Base-by-base conservation (phyloP, 148 eudicot species). In the Rhododendron williamsianum region DNA sequence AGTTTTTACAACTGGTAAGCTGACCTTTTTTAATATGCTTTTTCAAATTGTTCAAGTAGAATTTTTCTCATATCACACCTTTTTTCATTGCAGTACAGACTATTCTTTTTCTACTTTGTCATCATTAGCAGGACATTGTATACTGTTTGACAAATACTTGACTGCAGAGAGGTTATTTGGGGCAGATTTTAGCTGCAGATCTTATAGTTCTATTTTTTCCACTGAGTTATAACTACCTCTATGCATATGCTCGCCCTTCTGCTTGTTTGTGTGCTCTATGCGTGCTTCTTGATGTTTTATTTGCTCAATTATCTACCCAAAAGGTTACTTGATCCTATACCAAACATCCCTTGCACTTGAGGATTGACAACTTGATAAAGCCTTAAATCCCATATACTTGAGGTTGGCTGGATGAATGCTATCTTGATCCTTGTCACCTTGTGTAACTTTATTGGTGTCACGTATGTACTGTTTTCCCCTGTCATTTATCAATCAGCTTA, bases 1-100 rank as follows among this genome's bases (percentile, higher is more conserved):
- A 91, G 13, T 93, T 93, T 86, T 83, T 92, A 86, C 88, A 82
- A 78, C 85, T 92, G 90, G 94, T 93, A 86, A 23, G 92, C 46
- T 85, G 71, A 23, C 76, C 38, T 54, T 51, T 2, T 51, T 6
- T 10, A 49, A n/a, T 67, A 49, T 21, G 0, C 41, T 49, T 46
- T 33, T 85, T 77, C 12, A 56, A 36, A 25, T 27, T 9, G 0
- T 79, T 49, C 51, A 51, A 16, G 21, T n/a, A 63, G 27, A 65
- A 19, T 35, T 82, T 82, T 82, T 7, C n/a, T 82, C 38, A 3
- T 63, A 67, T 15, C 73, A 67, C 73, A 67, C 15, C 33, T 46
- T 35, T 46, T 11, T 30, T 5, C 27, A 49, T 69, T 83, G 6
- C 38, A 27, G 7, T 71, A 46, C 7, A 51, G 0, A 41, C 9